Conservation (phyloP, 306 rosid genomes). For the Trifolium subterraneum region DNA sequence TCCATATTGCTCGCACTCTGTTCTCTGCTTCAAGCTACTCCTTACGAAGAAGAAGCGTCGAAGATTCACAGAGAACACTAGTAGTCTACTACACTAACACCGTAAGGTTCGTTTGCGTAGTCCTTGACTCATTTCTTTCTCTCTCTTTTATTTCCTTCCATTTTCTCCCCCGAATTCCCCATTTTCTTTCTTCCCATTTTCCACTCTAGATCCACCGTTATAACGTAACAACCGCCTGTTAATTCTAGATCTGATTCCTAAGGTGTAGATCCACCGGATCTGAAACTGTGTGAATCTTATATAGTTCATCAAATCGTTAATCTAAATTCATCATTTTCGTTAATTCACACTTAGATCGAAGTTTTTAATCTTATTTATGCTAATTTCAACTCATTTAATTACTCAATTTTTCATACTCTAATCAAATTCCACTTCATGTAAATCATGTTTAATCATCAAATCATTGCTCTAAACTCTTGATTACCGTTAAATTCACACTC, state of each 20-base stretch:
- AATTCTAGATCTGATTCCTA: constrained; percentile 46
- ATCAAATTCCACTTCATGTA: not conserved
- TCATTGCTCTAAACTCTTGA: not conserved
- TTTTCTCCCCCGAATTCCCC: not conserved
- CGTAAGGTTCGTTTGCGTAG: constrained; percentile 36
- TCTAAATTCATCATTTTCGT: not conserved
- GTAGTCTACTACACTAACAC: constrained; percentile 39
- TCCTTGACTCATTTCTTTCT: constrained; percentile 18
- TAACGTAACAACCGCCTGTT: not conserved
- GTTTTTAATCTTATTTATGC: not conserved
- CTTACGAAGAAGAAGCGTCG: constrained; percentile 39
- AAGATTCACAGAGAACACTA: constrained; percentile 42
- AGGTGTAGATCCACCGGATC: constrained; percentile 55
- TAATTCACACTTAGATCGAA: not conserved
- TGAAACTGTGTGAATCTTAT: constrained; percentile 10
- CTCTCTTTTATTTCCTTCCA: not conserved
- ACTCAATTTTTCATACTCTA: not conserved
- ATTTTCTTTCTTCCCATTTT: not conserved
- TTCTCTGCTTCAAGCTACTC: constrained; percentile 46
- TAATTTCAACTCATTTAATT: not conserved
- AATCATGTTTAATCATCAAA: not conserved
- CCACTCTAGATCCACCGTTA: constrained; percentile 35
- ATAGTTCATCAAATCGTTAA: not conserved
- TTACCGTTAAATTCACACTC: not conserved
- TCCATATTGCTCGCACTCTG: constrained; percentile 37